Evolutionary conservation across 1,284 basidiomycete genomes (phyloP), one percentile per base, ranked within the genome.

Genomic region (Cryptococcus hybrid): DNA sequence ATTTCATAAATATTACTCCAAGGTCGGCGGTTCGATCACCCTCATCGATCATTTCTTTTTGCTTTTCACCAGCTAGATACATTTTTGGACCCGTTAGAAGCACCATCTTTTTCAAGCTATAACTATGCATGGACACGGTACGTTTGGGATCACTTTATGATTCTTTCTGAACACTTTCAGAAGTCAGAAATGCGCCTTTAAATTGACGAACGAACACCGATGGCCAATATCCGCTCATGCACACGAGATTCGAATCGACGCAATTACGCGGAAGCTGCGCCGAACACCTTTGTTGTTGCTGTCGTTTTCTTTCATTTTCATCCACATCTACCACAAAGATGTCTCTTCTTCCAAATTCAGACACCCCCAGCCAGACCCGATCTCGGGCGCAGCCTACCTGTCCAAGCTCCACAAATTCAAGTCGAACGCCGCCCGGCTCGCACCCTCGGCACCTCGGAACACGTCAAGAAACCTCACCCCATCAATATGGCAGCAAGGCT

Each of bases 371-470:
- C 55, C 68, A 8, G 54, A 62, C 9, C 69, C 74, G 3, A 58
- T 77, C 18, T 54, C 62, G 0, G 77, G 75, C 9, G 39, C 56
- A 13, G 63, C 65, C 34, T 78, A 78, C 60, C 37, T 78, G 47
- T 36, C 52, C 45, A 77, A 70, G 40, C 68, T 78, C 13, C 71
- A 74, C 60, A 72, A 71, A 58, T 78, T 78, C 35, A 58, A 62
- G 8, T 54, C 65, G 47, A 76, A 78, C 62, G 62, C 71, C 7
- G 13, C 67, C 9, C 70, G 75, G 2, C 66, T 78, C 15, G 67
- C 77, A 0, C 71, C 71, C 2, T 45, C 47, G 24, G 35, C 49
- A 1, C 48, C 55, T 42, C 40, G 44, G 15, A 30, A 30, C 30
- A 30, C 30, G 30, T 30, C 30, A 30, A 30, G 30, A 30, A n/a